Evolutionary conservation across 2,329 filamentous ascomycete genomes (phyloP).

Genomic region (Colletotrichum endophyticum): DNA sequence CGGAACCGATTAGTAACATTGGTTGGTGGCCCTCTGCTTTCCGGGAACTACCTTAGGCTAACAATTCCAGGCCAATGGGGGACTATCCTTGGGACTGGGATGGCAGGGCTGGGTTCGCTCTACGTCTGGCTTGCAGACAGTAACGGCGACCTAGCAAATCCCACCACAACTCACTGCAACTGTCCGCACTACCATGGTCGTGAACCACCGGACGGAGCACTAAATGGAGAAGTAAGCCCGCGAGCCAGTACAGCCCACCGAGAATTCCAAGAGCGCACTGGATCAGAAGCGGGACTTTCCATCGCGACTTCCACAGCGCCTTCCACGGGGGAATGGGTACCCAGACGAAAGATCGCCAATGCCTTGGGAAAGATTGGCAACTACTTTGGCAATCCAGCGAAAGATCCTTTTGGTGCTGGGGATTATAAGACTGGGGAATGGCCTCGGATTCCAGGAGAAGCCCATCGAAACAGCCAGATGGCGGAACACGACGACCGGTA

Average conservation of each 20-base stretch:
- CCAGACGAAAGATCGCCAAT: constrained; percentile 40
- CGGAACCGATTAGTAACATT: constrained; percentile 66
- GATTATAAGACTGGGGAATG: constrained; percentile 55
- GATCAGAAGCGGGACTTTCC: not conserved
- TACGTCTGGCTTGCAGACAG: constrained; percentile 54
- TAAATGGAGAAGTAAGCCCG: not conserved
- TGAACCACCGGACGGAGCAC: not conserved
- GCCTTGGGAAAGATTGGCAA: constrained; percentile 46
- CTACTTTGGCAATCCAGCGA: constrained; percentile 51
- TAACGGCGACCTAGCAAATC: constrained; percentile 25
- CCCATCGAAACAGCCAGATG: constrained; percentile 45
- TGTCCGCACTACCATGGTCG: not conserved
- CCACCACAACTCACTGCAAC: not conserved
- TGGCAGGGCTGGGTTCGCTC: constrained; percentile 64
- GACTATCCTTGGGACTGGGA: constrained; percentile 60
- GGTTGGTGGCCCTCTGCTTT: constrained; percentile 42
- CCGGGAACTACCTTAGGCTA: not conserved
- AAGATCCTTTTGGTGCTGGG: constrained; percentile 52
- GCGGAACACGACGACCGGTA: constrained; percentile 42
- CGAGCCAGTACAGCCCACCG: not conserved
- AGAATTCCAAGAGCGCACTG: not conserved
- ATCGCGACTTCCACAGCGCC: constrained; percentile 16
- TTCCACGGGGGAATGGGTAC: constrained; percentile 16
- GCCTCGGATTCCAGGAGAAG: constrained; percentile 61
- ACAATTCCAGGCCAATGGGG: constrained; percentile 58